Percentiles rank a stretch among this genome's conserved stretches.
Evolutionary conservation across 805 yeast species (phyloP).

Genomic region (Candida coquimbonensis): DNA sequence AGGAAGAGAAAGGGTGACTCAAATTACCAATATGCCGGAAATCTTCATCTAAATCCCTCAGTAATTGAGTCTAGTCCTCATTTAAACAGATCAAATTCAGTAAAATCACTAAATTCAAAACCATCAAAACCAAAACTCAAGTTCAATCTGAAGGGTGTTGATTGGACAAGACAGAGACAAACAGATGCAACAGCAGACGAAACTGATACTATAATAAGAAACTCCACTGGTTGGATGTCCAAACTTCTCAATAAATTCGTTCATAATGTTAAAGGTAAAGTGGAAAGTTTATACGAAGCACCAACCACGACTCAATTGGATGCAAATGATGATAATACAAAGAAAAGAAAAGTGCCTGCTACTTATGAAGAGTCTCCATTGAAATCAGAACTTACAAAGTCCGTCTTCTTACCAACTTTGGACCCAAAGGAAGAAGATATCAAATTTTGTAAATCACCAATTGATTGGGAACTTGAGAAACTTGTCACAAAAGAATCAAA

Average conservation of each 20-base stretch:
- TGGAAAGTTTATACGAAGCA: neutral
- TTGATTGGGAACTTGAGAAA: conserved; percentile 16
- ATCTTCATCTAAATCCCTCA: conserved; percentile 3
- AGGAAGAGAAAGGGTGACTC: conserved; percentile 6
- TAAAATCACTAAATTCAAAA: neutral
- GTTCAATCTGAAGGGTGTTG: neutral
- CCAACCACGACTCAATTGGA: neutral
- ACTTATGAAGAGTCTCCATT: conserved; percentile 1
- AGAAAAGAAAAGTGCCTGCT: conserved; percentile 7
- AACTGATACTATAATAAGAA: conserved; percentile 2
- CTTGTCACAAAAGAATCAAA: neutral
- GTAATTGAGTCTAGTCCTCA: conserved; percentile 4
- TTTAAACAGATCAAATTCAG: conserved; percentile 2
- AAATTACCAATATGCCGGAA: neutral
- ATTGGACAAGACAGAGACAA: conserved; percentile 10
- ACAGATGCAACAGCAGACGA: conserved; percentile 16
- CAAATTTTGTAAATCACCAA: conserved; percentile 16
- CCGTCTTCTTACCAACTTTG: conserved; percentile 9
- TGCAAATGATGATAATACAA: conserved; percentile 4
- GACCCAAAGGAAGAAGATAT: conserved; percentile 11
- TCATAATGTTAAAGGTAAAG: neutral
- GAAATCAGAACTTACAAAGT: conserved; percentile 9
- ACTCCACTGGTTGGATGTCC: neutral
- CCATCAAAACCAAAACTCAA: neutral
- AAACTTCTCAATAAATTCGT: conserved; percentile 1